These are phyloP conservation scores for Carex sylvatica DNA, from an alignment of 202 grass and related monocot genomes.

Conservation along the genomic window DNA sequence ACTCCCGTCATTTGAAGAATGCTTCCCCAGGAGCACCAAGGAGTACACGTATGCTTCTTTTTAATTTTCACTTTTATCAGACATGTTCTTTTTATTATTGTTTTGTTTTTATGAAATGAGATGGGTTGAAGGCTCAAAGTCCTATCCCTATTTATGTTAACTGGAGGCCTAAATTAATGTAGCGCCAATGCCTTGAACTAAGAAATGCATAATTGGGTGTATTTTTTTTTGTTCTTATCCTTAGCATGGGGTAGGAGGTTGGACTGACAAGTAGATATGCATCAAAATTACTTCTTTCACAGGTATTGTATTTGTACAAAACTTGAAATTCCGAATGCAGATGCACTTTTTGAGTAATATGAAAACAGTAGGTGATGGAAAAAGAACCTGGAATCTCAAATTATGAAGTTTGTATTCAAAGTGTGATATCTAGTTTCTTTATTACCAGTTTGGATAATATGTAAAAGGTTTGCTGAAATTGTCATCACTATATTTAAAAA, in stretches of 20 bases:
- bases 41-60: conserved; percentile 58
- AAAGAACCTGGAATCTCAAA: not conserved
- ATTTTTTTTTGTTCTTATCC: not conserved
- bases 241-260: not conserved
- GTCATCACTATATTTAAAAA: not conserved
- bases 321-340: not conserved
- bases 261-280: not conserved
- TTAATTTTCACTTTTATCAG: not conserved
- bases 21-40: conserved; percentile 90
- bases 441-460: not conserved
- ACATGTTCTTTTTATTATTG: not conserved
- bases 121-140: not conserved
- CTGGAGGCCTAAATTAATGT: not conserved
- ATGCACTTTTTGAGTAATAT: not conserved
- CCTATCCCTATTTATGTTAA: not conserved
- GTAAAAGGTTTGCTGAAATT: not conserved
- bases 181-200: not conserved
- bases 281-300: not conserved
- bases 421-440: not conserved
- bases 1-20: conserved; percentile 87
- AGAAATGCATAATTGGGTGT: not conserved
- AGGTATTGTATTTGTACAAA: not conserved
- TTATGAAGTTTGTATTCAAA: not conserved
- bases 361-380: not conserved
- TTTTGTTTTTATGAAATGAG: not conserved